Evolutionary conservation across 2,329 filamentous ascomycete genomes (phyloP).

Genomic region (Trichothecium sympodiale): DNA sequence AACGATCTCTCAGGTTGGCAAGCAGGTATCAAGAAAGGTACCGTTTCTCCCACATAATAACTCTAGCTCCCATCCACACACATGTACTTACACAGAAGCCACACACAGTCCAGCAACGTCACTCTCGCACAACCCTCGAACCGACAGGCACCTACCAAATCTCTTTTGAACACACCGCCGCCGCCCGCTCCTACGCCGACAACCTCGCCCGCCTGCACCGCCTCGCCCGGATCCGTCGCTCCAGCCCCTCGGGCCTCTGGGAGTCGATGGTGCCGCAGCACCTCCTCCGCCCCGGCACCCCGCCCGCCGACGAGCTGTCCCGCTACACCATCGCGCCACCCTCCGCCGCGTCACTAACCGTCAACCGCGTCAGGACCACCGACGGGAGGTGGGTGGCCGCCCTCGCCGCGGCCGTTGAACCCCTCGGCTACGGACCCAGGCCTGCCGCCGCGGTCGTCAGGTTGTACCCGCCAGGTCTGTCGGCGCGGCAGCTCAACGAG

Average conservation of each 20-base stretch:
- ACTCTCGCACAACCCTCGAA: constrained; percentile 51
- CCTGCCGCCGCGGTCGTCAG: constrained; percentile 19
- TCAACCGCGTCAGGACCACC: constrained; percentile 2
- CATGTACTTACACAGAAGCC: too few relatives aligned
- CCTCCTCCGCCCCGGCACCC: constrained; percentile 11
- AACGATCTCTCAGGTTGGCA: constrained; percentile 60
- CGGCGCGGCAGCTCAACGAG: neutral
- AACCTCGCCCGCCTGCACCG: constrained; percentile 21
- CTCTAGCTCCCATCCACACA: too few relatives aligned
- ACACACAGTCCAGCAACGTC: constrained; percentile 46
- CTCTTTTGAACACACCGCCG: constrained; percentile 49
- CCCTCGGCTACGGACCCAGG: neutral
- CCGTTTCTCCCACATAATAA: neutral
- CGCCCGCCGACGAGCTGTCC: neutral
- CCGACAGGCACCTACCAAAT: constrained; percentile 57
- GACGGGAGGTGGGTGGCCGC: constrained; percentile 8
- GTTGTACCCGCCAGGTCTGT: constrained; percentile 11
- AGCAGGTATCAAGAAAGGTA: constrained; percentile 48
- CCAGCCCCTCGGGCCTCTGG: constrained; percentile 20
- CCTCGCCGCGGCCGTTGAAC: constrained; percentile 11
- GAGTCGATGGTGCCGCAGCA: constrained; percentile 12
- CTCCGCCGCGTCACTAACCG: constrained; percentile 8
- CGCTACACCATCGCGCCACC: constrained; percentile 18
- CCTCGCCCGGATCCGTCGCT: constrained; percentile 16
- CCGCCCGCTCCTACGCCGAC: constrained; percentile 48